Evolutionary conservation across 2,329 filamentous ascomycete genomes (phyloP).

Genomic region (Arthrobotrys sinensis): DNA sequence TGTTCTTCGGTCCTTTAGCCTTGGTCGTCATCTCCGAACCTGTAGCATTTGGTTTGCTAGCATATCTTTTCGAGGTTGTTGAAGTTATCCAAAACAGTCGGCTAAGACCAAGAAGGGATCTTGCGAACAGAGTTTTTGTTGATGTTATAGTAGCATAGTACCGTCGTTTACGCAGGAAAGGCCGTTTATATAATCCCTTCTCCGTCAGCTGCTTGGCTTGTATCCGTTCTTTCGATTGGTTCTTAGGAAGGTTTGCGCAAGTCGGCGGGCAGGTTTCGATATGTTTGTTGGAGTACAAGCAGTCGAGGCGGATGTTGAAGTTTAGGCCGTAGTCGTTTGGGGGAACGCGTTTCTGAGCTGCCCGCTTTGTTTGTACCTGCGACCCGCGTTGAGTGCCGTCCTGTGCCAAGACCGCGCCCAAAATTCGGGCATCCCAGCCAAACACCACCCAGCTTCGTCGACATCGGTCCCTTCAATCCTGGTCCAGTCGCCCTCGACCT

Average conservation of each 20-base stretch:
- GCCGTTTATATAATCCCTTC: slow-evolving; percentile 28
- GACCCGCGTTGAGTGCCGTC: slow-evolving; percentile 58
- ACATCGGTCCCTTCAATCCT: slow-evolving; percentile 12
- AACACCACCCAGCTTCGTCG: background rate
- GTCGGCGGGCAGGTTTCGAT: background rate
- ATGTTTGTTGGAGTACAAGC: slow-evolving; percentile 34
- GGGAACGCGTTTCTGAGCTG: slow-evolving; percentile 42
- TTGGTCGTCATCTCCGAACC: slow-evolving; percentile 59
- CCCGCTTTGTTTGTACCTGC: slow-evolving; percentile 59
- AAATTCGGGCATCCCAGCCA: slow-evolving; percentile 39
- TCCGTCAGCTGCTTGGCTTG: background rate
- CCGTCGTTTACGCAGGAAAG: slow-evolving; percentile 6
- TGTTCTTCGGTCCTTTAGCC: slow-evolving; percentile 56
- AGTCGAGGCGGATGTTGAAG: slow-evolving; percentile 40
- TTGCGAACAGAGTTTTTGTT: slow-evolving; percentile 20
- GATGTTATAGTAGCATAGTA: slow-evolving; percentile 13
- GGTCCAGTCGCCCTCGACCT: slow-evolving; percentile 7
- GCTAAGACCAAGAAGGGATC: background rate
- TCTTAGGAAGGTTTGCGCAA: background rate
- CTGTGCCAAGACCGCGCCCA: slow-evolving; percentile 36
- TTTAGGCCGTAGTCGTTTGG: slow-evolving; percentile 20
- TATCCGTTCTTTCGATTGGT: slow-evolving; percentile 14
- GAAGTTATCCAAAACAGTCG: slow-evolving; percentile 17
- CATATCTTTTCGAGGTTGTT: slow-evolving; percentile 41
- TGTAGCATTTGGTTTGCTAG: slow-evolving; percentile 11